phyloP scores from a whole-genome alignment of 345 rosid species.

The Aethionema arabicum region DNA sequence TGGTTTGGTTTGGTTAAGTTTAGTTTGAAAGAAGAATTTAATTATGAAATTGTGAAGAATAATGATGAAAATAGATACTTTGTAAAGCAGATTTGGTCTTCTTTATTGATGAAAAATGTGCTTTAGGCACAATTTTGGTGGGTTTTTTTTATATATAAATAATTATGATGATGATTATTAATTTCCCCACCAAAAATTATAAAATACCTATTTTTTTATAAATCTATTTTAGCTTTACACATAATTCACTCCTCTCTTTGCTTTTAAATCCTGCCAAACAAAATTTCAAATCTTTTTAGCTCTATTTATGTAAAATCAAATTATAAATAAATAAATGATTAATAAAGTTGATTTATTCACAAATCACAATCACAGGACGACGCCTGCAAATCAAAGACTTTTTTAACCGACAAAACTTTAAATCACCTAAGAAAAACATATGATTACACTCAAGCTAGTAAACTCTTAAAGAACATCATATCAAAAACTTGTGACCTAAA shows the following conservation, averaged over 20 bases:
- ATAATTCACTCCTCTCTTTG: constrained; percentile 37
- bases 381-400: no score
- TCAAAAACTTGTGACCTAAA: no score
- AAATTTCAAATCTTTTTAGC: neutral
- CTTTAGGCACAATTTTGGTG: constrained; percentile 37
- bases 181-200: constrained; percentile 37
- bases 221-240: constrained; percentile 33
- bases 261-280: constrained; percentile 23
- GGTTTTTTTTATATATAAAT: constrained; percentile 35
- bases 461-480: no score
- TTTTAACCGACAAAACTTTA: no score
- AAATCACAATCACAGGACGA: no score
- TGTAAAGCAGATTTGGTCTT: constrained; percentile 37
- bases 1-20: constrained; percentile 28
- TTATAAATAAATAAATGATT: no score
- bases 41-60: constrained; percentile 17
- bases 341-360: no score
- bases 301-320: no score
- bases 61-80: constrained; percentile 36
- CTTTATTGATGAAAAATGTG: constrained; percentile 26
- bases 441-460: no score
- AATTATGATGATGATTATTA: constrained; percentile 33
- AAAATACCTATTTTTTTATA: constrained; percentile 29
- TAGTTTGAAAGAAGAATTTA: neutral
- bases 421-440: no score